A percentile compares a stretch with the other conserved stretches of the same genome.
phyloP scores from a whole-genome alignment of 2,329 filamentous ascomycete genomes.

The Penicillium verrucosum region DNA sequence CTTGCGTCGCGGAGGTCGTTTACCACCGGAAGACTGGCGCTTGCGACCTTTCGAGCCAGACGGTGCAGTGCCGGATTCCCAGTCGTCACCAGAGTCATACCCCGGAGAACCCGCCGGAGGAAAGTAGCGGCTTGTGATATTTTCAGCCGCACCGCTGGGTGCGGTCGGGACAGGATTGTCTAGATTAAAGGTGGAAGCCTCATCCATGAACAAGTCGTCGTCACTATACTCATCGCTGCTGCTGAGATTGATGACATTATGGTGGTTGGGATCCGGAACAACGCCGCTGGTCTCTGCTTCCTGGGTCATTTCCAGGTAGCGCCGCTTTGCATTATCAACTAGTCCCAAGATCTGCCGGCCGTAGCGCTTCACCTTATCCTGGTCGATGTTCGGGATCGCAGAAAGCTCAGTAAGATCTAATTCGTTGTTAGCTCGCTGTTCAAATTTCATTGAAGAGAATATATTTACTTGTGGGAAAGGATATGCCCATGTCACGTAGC shows the following conservation, averaged over 20 bases:
- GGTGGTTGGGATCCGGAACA: constrained; percentile 45
- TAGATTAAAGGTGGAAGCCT: constrained; percentile 23
- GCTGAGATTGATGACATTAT: constrained; percentile 45
- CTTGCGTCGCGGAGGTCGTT: constrained; percentile 27
- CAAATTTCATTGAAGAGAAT: neutral
- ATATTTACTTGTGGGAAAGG: constrained; percentile 42
- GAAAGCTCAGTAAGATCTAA: constrained; percentile 40
- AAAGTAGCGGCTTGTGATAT: constrained; percentile 37
- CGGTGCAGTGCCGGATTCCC: constrained; percentile 14
- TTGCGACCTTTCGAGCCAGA: constrained; percentile 25
- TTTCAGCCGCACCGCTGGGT: constrained; percentile 13
- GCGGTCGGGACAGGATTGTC: constrained; percentile 19
- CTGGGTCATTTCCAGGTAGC: constrained; percentile 44
- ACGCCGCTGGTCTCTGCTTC: constrained; percentile 50
- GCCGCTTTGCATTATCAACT: constrained; percentile 38
- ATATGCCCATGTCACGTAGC: constrained; percentile 49
- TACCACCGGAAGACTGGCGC: constrained; percentile 20
- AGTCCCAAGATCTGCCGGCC: constrained; percentile 44
- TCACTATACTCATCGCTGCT: constrained; percentile 42
- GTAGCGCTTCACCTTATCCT: constrained; percentile 45
- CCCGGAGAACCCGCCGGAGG: constrained; percentile 22
- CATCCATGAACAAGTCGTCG: constrained; percentile 33
- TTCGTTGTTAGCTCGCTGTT: constrained; percentile 10
- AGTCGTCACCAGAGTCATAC: constrained; percentile 24
- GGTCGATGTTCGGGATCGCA: constrained; percentile 42